These are phyloP conservation scores for Coemansia sp. DNA, from an alignment of 192 early-diverging fungal species.

Conservation along the genomic window DNA sequence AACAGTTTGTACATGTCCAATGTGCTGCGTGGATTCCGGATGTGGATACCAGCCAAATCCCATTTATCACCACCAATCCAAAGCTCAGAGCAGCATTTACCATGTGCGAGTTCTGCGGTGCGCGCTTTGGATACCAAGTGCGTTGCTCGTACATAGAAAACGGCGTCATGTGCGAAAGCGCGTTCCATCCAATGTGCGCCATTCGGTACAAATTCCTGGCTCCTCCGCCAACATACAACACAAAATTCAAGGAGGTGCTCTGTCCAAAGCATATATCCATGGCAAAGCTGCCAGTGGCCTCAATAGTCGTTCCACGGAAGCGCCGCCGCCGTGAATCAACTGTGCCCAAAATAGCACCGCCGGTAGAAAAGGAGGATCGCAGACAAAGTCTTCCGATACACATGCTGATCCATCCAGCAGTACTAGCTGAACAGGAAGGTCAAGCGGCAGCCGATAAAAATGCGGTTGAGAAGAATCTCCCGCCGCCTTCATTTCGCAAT, in stretches of 20 bases:
- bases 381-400: constrained; percentile 18
- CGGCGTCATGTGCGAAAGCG: constrained; percentile 13
- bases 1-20: constrained; percentile 43
- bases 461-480: no score
- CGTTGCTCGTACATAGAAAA: constrained; percentile 26
- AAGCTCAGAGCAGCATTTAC: constrained; percentile 16
- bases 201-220: constrained; percentile 35
- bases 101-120: constrained; percentile 34
- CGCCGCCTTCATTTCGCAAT: neutral
- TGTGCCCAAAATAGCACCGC: neutral
- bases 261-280: constrained; percentile 25
- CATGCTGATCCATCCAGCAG: neutral
- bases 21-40: constrained; percentile 46
- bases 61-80: constrained; percentile 34
- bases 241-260: constrained; percentile 28
- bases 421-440: no score
- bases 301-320: neutral
- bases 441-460: neutral
- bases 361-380: constrained; percentile 8
- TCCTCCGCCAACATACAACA: constrained; percentile 21
- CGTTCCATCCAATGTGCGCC: constrained; percentile 53
- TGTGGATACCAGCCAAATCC: constrained; percentile 37
- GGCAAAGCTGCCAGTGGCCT: no score
- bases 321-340: constrained; percentile 19
- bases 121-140: constrained; percentile 39